A percentile compares a stretch with the other conserved stretches of the same genome.
These are phyloP conservation scores for Datura wrightii DNA, from an alignment of 257 asterid genomes.

Conservation along the genomic window DNA sequence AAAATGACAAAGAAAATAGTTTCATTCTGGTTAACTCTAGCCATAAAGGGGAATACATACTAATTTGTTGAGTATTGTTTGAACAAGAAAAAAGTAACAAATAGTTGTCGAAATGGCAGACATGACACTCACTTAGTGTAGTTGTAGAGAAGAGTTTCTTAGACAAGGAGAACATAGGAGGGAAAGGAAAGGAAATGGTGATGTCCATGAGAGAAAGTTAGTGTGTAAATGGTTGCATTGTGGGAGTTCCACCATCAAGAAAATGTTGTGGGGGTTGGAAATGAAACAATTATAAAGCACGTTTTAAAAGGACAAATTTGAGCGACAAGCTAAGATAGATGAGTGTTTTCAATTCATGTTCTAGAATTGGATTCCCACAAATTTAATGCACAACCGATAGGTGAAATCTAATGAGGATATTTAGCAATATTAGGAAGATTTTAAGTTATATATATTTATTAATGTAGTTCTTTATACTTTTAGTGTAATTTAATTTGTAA, in stretches of 20 bases:
- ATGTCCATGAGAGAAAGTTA: constrained; percentile 30
- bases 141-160: constrained; percentile 28
- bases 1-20: too few relatives aligned
- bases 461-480: not conserved
- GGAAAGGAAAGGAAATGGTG: constrained; percentile 34
- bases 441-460: not conserved
- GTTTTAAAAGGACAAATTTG: constrained; percentile 48
- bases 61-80: constrained; percentile 2
- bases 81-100: constrained; percentile 14
- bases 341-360: constrained; percentile 41
- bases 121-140: constrained; percentile 39
- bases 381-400: constrained; percentile 36
- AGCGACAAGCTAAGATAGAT: constrained; percentile 29
- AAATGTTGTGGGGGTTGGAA: constrained; percentile 32
- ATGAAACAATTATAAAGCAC: constrained; percentile 21
- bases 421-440: not conserved
- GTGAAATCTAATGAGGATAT: not conserved
- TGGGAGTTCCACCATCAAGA: constrained; percentile 54
- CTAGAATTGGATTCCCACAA: constrained; percentile 46
- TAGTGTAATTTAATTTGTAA: not conserved
- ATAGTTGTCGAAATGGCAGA: constrained; percentile 50
- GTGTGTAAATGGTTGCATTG: constrained; percentile 35
- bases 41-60: not conserved
- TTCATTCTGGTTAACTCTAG: too few relatives aligned
- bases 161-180: constrained; percentile 33